Evolutionary conservation across 2,329 filamentous ascomycete genomes (phyloP), one percentile per base, ranked within the genome.

Genomic region (Fusarium tjaetaba): DNA sequence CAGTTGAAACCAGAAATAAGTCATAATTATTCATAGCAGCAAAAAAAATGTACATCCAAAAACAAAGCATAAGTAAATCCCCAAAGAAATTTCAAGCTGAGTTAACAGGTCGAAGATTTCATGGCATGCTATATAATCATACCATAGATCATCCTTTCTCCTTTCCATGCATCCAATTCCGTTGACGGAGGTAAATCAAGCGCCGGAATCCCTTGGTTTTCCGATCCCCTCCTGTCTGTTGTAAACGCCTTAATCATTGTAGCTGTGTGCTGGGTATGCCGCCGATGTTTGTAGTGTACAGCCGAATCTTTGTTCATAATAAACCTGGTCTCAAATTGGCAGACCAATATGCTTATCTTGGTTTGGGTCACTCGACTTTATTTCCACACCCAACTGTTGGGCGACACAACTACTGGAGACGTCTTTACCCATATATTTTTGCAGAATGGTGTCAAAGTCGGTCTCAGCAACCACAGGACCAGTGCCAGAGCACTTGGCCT

Each of bases 401-500:
- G 82, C 82, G 41, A 82, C 76, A 55, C 79, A 80, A 24, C 79
- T 79, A 15, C 80, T 76, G 11, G 81, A 79, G 32, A 78, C 79
- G 28, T 84, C 81, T 70, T 84, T 82, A 77, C 88, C 86, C 75
- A 90, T 86, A 73, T 90, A 91, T 80, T 91, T 91, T 70, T 86
- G 88, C 84, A 96, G 87, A 59, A 95, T 93, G 45, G 87, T 89
- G 79, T 97, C 93, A 77, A 98, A 97, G 78, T 98, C 95, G 61
- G 90, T 90, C 84, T 97, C 92, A 71, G 95, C 92, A 30, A 99
- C 93, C 24, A 97, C 94, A 18, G 97, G 94, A 22, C 96, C 96
- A 24, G 88, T 92, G 76, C 97, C 94, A 1, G 95, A 97, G 82
- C 96, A 99, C 80, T 96, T 96, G 65, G 96, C 96, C 85, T 99